Conservation (phyloP, 345 rosid genomes). For the Psidium guajava region DNA sequence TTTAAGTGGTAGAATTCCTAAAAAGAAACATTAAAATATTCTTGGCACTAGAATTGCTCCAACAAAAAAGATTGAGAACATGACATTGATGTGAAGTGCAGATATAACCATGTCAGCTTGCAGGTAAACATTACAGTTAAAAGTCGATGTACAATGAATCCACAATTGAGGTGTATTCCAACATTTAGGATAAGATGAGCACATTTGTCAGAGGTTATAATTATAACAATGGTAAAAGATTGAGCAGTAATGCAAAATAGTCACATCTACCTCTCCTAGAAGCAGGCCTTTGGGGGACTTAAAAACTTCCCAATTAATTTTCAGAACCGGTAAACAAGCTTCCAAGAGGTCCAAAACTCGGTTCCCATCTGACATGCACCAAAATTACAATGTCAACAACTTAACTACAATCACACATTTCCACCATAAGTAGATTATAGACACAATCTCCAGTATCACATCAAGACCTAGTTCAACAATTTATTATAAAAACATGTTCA, state of each 20-base stretch:
- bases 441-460: background rate
- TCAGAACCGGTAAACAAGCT: constrained; percentile 58
- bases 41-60: background rate
- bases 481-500: background rate
- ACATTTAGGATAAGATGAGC: background rate
- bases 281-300: constrained; percentile 24
- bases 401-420: background rate
- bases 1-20: background rate
- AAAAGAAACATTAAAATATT: background rate
- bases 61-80: background rate
- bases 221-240: background rate
- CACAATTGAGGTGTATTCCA: background rate
- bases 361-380: constrained; percentile 26
- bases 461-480: background rate
- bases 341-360: constrained; percentile 43
- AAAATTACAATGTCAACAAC: constrained; percentile 8
- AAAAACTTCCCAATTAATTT: constrained; percentile 54
- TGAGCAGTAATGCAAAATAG: background rate
- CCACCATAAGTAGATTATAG: background rate
- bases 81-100: background rate
- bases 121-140: background rate
- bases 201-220: background rate
- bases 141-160: background rate
- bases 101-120: background rate
- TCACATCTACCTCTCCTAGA: constrained; percentile 36